These are phyloP conservation scores for Metarhizium sp. DNA, from an alignment of 2,329 filamentous ascomycete species.

Conservation along the genomic window DNA sequence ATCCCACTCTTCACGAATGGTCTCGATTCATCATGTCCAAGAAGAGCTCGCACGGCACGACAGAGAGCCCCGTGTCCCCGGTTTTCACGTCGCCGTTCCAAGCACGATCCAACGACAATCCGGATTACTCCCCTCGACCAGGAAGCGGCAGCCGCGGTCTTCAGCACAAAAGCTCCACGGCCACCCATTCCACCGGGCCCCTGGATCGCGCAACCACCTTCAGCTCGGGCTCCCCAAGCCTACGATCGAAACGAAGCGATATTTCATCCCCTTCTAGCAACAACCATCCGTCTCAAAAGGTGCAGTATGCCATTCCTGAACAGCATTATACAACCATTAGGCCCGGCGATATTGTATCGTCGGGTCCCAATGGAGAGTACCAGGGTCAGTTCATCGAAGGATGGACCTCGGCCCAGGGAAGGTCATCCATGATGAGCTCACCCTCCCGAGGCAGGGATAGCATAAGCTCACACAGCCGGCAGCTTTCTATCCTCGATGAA, in stretches of 20 bases:
- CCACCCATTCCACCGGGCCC: slow-evolving; percentile 36
- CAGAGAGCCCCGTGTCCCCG: slow-evolving; percentile 44
- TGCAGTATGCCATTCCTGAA: slow-evolving; percentile 27
- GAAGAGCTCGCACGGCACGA: slow-evolving; percentile 31
- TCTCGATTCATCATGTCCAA: slow-evolving; percentile 40
- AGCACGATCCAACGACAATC: slow-evolving; percentile 28
- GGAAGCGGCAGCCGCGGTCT: slow-evolving; percentile 33
- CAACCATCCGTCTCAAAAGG: slow-evolving; percentile 29
- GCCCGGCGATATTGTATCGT: slow-evolving; percentile 47
- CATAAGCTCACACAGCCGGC: slow-evolving; percentile 39
- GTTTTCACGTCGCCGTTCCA: slow-evolving; percentile 45
- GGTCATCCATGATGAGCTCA: slow-evolving; percentile 48
- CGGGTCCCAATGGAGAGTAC: slow-evolving; percentile 44
- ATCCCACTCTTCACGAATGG: slow-evolving; percentile 50
- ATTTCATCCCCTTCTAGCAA: slow-evolving; percentile 48
- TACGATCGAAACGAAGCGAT: slow-evolving; percentile 54
- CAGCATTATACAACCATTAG: slow-evolving; percentile 43
- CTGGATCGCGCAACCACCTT: slow-evolving; percentile 42
- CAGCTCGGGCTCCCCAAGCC: slow-evolving; percentile 48
- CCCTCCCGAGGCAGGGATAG: slow-evolving; percentile 46
- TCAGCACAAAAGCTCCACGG: slow-evolving; percentile 38
- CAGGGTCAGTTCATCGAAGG: slow-evolving; percentile 49
- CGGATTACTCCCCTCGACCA: slow-evolving; percentile 33
- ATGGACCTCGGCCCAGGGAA: slow-evolving; percentile 50
- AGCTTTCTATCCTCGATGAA: slow-evolving; percentile 28